A percentile compares a stretch with the other conserved stretches of the same genome.
Conservation (phyloP, 306 rosid species). For the Glycyrrhiza uralensis region DNA sequence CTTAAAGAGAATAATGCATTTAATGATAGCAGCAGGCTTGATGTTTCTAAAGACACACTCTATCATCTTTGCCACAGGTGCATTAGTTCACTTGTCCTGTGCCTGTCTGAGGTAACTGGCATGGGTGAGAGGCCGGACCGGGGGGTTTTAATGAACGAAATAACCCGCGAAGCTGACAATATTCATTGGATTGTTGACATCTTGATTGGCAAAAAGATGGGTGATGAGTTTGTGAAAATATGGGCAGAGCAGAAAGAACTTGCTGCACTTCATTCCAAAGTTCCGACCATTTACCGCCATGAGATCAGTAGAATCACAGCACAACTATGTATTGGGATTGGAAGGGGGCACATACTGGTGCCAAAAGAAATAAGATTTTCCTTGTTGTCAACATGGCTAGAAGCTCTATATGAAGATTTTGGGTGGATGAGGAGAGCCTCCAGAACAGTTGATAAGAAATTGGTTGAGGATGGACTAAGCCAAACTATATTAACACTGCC, state of each 20-base stretch:
- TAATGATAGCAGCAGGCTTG: slow-evolving; percentile 43
- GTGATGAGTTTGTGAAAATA: slow-evolving; percentile 75
- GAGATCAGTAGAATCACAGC: slow-evolving; percentile 85
- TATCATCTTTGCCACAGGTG: slow-evolving; percentile 71
- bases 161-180: slow-evolving; percentile 83
- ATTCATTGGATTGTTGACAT: slow-evolving; percentile 88
- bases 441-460: slow-evolving; percentile 59
- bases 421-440: slow-evolving; percentile 90
- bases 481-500: slow-evolving; percentile 87
- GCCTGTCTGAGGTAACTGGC: slow-evolving; percentile 65
- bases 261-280: slow-evolving; percentile 66
- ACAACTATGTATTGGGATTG: slow-evolving; percentile 74
- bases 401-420: slow-evolving; percentile 81
- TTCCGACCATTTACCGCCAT: slow-evolving; percentile 65
- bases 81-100: slow-evolving; percentile 55
- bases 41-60: slow-evolving; percentile 73
- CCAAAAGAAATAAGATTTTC: slow-evolving; percentile 69
- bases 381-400: slow-evolving; percentile 80
- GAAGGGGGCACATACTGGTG: slow-evolving; percentile 72
- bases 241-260: slow-evolving; percentile 96
- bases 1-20: slow-evolving; percentile 60
- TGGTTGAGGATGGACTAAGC: slow-evolving; percentile 80
- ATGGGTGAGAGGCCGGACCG: slow-evolving; percentile 42
- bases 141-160: slow-evolving; percentile 65
- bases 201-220: slow-evolving; percentile 58